These are phyloP conservation scores for Trifolium fragiferum DNA, from an alignment of 306 rosid species.

Conservation along the genomic window DNA sequence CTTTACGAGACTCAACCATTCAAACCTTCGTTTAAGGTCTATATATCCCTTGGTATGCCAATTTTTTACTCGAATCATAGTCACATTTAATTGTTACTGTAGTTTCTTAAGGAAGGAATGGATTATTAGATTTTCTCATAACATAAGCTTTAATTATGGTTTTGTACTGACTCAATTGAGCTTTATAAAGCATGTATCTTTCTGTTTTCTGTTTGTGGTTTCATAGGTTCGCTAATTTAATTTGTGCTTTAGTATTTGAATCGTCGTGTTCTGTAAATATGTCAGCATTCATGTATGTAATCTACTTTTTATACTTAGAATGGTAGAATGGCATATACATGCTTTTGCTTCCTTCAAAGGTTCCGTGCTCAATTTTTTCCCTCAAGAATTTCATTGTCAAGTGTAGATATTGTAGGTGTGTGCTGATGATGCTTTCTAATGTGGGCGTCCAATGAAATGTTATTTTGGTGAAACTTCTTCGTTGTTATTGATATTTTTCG, in stretches of 20 bases:
- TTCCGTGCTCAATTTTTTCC: not conserved
- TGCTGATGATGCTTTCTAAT: not conserved
- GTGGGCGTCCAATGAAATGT: constrained; percentile 20
- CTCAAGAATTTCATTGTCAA: not conserved
- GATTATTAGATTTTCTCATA: constrained; percentile 3
- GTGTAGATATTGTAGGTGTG: constrained; percentile 11
- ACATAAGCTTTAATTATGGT: constrained; percentile 12
- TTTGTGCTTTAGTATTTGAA: constrained; percentile 24
- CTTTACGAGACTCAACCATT: constrained; percentile 89
- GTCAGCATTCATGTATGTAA: constrained; percentile 5
- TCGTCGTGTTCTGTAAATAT: not conserved
- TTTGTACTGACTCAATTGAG: not conserved
- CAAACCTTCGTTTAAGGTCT: constrained; percentile 74
- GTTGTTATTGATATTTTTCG: not conserved
- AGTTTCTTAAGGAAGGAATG: constrained; percentile 18
- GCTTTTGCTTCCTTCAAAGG: not conserved
- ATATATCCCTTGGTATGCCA: constrained; percentile 76
- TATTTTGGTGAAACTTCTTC: constrained; percentile 16
- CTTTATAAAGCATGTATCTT: not conserved
- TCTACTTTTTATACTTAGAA: not conserved
- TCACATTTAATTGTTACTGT: constrained; percentile 8
- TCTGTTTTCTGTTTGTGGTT: constrained; percentile 14
- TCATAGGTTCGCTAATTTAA: not conserved
- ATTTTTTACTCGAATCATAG: constrained; percentile 15
- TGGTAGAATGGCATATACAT: not conserved